A percentile compares a stretch with the other conserved stretches of the same genome.
phyloP scores from a whole-genome alignment of 176 grass and related monocot species.

The Oryza rufipogon region DNA sequence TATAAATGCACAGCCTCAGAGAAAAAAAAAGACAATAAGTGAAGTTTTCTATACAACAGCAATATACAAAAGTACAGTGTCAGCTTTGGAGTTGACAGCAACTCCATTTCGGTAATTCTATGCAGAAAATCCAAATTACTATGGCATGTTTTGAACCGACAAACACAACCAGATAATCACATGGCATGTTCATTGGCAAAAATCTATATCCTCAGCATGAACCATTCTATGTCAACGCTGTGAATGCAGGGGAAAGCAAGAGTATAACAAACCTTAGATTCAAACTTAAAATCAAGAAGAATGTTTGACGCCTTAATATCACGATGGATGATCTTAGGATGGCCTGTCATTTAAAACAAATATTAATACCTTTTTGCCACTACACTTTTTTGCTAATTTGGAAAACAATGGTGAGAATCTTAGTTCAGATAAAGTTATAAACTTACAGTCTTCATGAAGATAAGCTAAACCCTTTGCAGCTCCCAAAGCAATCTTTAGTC shows the following conservation, averaged over 20 bases:
- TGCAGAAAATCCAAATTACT: slow-evolving; percentile 10
- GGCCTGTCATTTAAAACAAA: slow-evolving; percentile 53
- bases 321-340: slow-evolving; percentile 85
- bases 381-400: background rate
- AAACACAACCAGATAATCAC: background rate
- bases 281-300: slow-evolving; percentile 79
- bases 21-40: background rate
- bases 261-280: slow-evolving; percentile 62
- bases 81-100: background rate
- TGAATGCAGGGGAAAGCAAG: slow-evolving; percentile 3
- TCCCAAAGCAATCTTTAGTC: slow-evolving; percentile 82
- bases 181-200: slow-evolving; percentile 20
- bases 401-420: slow-evolving; percentile 4
- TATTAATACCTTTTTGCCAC: background rate
- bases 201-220: background rate
- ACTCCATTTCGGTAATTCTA: background rate
- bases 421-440: slow-evolving; percentile 44
- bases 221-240: background rate
- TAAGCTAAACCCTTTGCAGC: slow-evolving; percentile 87
- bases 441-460: slow-evolving; percentile 91
- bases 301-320: slow-evolving; percentile 84
- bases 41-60: background rate
- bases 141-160: slow-evolving; percentile 9
- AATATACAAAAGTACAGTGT: background rate
- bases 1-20: background rate